Percentiles rank a stretch among this genome's conserved stretches.
Conservation (phyloP, 441 rosid species). For the Arabidopsis lyrata region DNA sequence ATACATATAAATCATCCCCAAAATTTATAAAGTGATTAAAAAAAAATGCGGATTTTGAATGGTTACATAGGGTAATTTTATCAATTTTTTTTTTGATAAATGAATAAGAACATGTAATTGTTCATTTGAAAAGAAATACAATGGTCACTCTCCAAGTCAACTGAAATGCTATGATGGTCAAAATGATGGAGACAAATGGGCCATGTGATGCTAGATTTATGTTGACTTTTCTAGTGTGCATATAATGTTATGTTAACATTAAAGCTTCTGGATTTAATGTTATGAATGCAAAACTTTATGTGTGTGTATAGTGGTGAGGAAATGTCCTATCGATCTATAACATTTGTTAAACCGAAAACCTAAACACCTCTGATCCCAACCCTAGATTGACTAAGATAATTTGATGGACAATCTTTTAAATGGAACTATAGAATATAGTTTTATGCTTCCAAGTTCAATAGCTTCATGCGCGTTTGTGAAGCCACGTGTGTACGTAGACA, state of each 20-base stretch:
- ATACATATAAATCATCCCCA: neutral
- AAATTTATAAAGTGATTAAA: neutral
- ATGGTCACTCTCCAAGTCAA: conserved; percentile 42
- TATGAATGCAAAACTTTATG: neutral
- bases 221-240: conserved; percentile 29
- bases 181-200: conserved; percentile 31
- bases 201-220: conserved; percentile 33
- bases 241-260: too few relatives aligned
- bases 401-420: neutral
- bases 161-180: conserved; percentile 16
- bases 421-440: neutral
- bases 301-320: neutral
- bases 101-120: neutral
- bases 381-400: conserved; percentile 29
- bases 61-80: neutral
- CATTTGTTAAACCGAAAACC: neutral
- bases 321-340: neutral
- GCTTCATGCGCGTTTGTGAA: conserved; percentile 4
- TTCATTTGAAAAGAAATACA: neutral
- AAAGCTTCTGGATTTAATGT: neutral
- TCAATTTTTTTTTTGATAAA: neutral
- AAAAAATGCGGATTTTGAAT: neutral
- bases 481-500: conserved; percentile 29
- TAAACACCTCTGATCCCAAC: conserved; percentile 17
- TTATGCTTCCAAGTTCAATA: neutral